Percentiles rank a stretch among this genome's conserved stretches.
Conservation (phyloP, 2,329 filamentous ascomycete species). For the Bretziella fagacearum region DNA sequence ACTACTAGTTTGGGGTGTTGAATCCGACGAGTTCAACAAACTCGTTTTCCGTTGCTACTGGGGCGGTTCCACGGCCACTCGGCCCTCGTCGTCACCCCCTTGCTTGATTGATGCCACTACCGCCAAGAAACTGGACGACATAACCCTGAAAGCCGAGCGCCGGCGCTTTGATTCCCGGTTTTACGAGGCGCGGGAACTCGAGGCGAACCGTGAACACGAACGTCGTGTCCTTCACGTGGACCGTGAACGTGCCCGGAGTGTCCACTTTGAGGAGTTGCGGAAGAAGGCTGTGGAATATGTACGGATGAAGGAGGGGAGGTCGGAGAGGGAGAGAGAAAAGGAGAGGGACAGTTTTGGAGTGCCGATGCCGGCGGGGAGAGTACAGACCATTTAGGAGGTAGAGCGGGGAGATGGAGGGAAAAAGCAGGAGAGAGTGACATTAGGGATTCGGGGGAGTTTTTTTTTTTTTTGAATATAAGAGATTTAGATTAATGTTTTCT, state of each 20-base stretch:
- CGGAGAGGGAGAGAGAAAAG: slow-evolving; percentile 1
- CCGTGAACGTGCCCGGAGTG: slow-evolving; percentile 32
- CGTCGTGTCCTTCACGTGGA: slow-evolving; percentile 27
- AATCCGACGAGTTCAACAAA: slow-evolving; percentile 26
- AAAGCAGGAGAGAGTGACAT: too few relatives aligned
- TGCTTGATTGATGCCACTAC: slow-evolving; percentile 19
- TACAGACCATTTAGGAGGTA: slow-evolving; percentile 8
- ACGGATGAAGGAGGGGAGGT: slow-evolving; percentile 11
- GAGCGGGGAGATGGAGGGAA: too few relatives aligned
- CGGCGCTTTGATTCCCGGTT: slow-evolving; percentile 26
- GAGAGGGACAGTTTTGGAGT: background rate
- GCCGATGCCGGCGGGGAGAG: background rate
- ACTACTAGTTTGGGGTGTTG: slow-evolving; percentile 50
- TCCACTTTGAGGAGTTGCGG: slow-evolving; percentile 32
- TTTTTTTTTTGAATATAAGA: too few relatives aligned
- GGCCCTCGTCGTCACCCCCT: background rate
- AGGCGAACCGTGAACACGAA: slow-evolving; percentile 29
- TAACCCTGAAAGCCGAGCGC: slow-evolving; percentile 30
- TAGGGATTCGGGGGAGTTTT: too few relatives aligned
- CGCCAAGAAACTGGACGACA: slow-evolving; percentile 32
- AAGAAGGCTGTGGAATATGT: slow-evolving; percentile 29
- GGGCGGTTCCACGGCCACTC: slow-evolving; percentile 32
- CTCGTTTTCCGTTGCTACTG: slow-evolving; percentile 38
- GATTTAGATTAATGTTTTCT: too few relatives aligned
- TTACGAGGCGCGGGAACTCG: slow-evolving; percentile 25